Evolutionary conservation across 495 filamentous ascomycete genomes (phyloP), one percentile per base, ranked within the genome.

Genomic region (Penicillium turbatum): DNA sequence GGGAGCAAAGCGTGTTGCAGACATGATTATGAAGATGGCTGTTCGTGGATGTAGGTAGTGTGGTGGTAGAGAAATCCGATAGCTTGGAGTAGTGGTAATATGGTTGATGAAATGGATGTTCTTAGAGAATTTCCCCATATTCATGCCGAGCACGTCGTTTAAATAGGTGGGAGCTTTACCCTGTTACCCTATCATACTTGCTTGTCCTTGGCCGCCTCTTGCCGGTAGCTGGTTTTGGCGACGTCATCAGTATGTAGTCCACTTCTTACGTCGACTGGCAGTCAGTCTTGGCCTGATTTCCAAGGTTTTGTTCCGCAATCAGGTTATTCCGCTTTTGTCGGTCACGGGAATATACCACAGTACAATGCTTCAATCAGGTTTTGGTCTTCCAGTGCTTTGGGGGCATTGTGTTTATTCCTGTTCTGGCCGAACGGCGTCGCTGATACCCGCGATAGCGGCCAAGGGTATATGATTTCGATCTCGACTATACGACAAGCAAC

Each of bases 251-350:
- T 52, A 53, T 51, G 49, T 58, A 48, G 48, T 51, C 24, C 47
- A 55, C 43, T 51, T 56, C 57, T 69, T 66, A 67, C 64, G 64
- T 69, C 66, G 66, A 60, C 54, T 39, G 24, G 41, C 59, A 48
- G 57, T 68, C 64, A 69, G 51, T 39, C 32, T 31, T 5, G 36
- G 12, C 24, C 39, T 41, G 11, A 8, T 39, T 50, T 30, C 15
- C 27, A 24, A 41, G 29, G 31, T 37, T 48, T 38, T n/a, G 4
- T 21, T 21, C n/a, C 9, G n/a, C 15, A 44, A 44, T 6, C 41
- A 17, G 27, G 41, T n/a, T 42, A 42, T 27, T 42, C 21, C 6
- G 5, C 9, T 31, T 24, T 43, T 26, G 2, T 9, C 12, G n/a
- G n/a, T 43, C 26, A 43, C 21, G 24, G 31, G 32, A 17, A 16